Percentiles rank a stretch among this genome's conserved stretches.
Evolutionary conservation across 768 basidiomycete species (phyloP).

Genomic region (Boletus speciosus): DNA sequence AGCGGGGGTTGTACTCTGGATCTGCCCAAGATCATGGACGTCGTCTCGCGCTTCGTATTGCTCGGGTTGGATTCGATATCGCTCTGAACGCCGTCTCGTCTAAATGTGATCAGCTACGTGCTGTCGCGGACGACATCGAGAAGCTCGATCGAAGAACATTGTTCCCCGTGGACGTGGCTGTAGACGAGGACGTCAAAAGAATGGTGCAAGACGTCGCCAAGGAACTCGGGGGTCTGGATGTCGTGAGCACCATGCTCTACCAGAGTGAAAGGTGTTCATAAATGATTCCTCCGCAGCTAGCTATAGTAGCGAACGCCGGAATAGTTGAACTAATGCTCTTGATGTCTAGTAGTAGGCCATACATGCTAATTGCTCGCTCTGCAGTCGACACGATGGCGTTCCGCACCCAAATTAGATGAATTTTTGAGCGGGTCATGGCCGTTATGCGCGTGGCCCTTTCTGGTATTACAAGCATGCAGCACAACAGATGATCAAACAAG

Average conservation of each 20-base stretch:
- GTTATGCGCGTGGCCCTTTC: constrained; percentile 34
- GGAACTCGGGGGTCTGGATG: constrained; percentile 42
- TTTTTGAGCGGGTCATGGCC: constrained; percentile 41
- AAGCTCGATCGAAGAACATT: constrained; percentile 11
- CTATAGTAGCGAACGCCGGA: constrained; percentile 15
- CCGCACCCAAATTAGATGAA: constrained; percentile 30
- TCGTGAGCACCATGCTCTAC: constrained; percentile 30
- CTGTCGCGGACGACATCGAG: neutral
- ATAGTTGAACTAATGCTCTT: neutral
- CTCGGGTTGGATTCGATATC: neutral
- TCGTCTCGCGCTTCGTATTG: neutral
- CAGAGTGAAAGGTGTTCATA: neutral
- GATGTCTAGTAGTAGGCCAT: neutral
- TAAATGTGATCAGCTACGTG: neutral
- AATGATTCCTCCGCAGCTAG: constrained; percentile 1
- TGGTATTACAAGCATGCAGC: constrained; percentile 42
- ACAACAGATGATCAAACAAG: constrained; percentile 38
- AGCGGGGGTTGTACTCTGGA: neutral
- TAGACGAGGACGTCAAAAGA: constrained; percentile 29
- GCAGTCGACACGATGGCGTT: neutral
- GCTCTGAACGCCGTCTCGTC: neutral
- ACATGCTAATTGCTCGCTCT: too few species aligned
- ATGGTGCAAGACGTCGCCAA: constrained; percentile 11
- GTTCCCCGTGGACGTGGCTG: constrained; percentile 36
- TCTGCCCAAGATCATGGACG: neutral